Percentiles rank a stretch among this genome's conserved stretches.
These are phyloP conservation scores for Eucalyptus erythrocorys DNA, from an alignment of 345 rosid species.

Conservation along the genomic window DNA sequence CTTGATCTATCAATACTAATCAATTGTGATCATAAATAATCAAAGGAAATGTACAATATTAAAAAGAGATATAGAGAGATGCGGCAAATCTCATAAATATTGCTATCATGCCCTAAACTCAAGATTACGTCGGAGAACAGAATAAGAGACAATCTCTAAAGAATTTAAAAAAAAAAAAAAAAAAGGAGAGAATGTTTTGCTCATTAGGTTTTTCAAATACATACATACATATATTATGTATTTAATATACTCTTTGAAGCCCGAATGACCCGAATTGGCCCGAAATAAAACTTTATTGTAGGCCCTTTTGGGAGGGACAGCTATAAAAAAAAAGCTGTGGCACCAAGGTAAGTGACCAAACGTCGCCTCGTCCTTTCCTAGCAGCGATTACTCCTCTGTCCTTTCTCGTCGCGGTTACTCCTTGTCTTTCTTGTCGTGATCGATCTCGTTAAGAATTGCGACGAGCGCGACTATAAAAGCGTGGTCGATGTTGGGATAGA, in stretches of 20 bases:
- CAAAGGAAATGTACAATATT: background rate
- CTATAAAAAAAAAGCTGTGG: background rate
- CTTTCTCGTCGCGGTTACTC: background rate
- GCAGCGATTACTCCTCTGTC: background rate
- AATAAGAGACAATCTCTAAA: background rate
- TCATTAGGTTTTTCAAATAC: background rate
- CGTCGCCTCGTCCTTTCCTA: background rate
- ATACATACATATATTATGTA: background rate
- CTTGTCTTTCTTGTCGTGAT: background rate
- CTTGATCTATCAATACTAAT: background rate
- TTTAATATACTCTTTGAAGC: background rate
- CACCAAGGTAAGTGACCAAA: background rate
- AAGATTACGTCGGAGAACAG: fast-evolving
- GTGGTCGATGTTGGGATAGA: background rate
- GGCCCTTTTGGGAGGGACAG: background rate
- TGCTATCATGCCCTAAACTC: background rate
- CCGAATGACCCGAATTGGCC: background rate
- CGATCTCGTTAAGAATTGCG: background rate
- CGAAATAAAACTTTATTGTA: background rate
- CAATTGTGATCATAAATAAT: background rate
- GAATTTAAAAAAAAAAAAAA: background rate
- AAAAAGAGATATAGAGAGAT: background rate
- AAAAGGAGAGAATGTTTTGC: background rate
- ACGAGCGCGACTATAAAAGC: background rate
- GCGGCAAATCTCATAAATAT: background rate